phyloP scores from a whole-genome alignment of 2,329 filamentous ascomycete genomes.

The Geoglossum cookeanum region DNA sequence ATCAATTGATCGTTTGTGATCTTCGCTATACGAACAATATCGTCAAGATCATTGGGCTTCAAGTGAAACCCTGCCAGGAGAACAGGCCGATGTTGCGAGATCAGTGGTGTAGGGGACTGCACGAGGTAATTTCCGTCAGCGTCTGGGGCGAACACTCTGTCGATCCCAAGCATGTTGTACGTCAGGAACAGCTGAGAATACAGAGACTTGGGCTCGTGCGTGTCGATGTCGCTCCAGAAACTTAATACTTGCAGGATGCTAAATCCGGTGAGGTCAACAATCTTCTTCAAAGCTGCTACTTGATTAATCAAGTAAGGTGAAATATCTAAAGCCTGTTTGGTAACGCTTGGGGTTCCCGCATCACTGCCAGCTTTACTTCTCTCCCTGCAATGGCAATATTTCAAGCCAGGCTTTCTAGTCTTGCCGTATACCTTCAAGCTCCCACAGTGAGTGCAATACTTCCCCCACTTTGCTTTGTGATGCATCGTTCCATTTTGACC shows the following conservation, averaged over 20 bases:
- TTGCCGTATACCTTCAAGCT: too few species aligned
- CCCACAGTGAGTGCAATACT: too few species aligned
- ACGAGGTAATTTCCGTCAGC: background rate
- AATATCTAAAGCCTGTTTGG: background rate
- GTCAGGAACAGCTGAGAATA: slow-evolving; percentile 6
- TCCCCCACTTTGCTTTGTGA: too few species aligned
- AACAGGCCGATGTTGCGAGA: too few species aligned
- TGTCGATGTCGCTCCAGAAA: slow-evolving; percentile 5
- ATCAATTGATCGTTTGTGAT: background rate
- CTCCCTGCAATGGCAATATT: too few species aligned
- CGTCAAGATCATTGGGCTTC: background rate
- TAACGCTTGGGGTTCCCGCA: too few species aligned
- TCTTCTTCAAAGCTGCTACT: background rate
- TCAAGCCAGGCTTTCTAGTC: too few species aligned
- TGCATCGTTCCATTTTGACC: too few species aligned
- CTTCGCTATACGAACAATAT: background rate
- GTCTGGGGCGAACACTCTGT: background rate
- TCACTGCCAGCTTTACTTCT: too few species aligned
- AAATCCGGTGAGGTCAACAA: background rate
- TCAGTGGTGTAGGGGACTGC: background rate
- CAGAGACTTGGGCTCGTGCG: slow-evolving; percentile 2
- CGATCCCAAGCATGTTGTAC: background rate
- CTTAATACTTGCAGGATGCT: background rate
- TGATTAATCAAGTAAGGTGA: background rate
- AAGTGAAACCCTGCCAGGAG: background rate